phyloP scores from a whole-genome alignment of 495 filamentous ascomycete species.

The Glarea lozoyensis region DNA sequence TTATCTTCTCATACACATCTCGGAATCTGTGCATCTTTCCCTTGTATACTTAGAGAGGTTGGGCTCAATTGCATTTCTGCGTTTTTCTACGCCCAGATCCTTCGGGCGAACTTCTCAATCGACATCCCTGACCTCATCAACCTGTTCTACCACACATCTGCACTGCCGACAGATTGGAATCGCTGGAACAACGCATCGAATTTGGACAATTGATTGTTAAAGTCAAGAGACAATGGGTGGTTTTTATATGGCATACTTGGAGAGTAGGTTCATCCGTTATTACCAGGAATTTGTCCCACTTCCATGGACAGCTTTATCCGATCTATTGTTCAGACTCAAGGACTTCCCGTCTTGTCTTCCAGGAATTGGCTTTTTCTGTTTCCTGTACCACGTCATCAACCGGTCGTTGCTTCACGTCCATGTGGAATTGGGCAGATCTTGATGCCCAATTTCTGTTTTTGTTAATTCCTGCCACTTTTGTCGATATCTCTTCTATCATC shows the following conservation, averaged over 20 bases:
- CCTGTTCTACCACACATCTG: slow-evolving; percentile 16
- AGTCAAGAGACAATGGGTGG: slow-evolving; percentile 41
- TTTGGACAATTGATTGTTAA: slow-evolving; percentile 4
- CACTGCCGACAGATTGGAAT: slow-evolving; percentile 12
- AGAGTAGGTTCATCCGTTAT: slow-evolving; percentile 42
- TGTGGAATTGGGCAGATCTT: slow-evolving; percentile 5
- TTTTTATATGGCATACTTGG: slow-evolving; percentile 56
- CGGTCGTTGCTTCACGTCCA: slow-evolving; percentile 1
- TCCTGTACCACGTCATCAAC: slow-evolving; percentile 14
- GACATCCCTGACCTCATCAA: slow-evolving; percentile 12
- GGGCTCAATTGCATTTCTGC: slow-evolving; percentile 48
- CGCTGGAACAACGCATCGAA: slow-evolving; percentile 12
- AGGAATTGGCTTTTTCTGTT: slow-evolving; percentile 5
- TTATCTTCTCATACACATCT: slow-evolving; percentile 16
- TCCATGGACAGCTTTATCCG: slow-evolving; percentile 9
- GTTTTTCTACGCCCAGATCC: slow-evolving; percentile 22
- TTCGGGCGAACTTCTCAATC: slow-evolving; percentile 11
- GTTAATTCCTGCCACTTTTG: slow-evolving; percentile 3
- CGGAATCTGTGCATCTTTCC: slow-evolving; percentile 21
- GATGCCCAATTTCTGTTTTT: slow-evolving; percentile 13
- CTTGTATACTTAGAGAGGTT: slow-evolving; percentile 31
- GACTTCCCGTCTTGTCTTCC: no score
- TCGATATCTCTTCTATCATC: slow-evolving; percentile 1
- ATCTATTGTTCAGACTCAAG: slow-evolving; percentile 7
- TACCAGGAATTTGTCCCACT: slow-evolving; percentile 8